Conservation (phyloP, 305 asterid species). For the Ilex paraguariensis region DNA sequence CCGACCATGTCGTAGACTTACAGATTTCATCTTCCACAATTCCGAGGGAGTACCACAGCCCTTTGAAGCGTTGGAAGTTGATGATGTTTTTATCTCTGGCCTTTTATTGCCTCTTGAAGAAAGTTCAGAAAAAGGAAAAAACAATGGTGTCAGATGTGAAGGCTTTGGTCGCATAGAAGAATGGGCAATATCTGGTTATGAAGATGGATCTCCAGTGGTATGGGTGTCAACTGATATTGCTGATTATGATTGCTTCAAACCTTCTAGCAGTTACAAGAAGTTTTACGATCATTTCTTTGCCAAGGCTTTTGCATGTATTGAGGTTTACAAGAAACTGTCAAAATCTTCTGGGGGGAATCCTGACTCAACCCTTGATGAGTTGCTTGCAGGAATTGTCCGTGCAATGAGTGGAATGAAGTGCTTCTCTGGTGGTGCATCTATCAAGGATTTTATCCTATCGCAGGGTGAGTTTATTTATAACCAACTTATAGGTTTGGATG, state of each 20-base stretch:
- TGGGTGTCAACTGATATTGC: conserved; percentile 85
- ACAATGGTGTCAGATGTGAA: conserved; percentile 62
- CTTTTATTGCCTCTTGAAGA: conserved; percentile 71
- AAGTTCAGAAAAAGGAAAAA: conserved; percentile 48
- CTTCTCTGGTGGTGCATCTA: conserved; percentile 61
- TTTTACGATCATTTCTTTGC: conserved; percentile 74
- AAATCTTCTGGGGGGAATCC: conserved; percentile 63
- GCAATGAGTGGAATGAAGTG: conserved; percentile 70
- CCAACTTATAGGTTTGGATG: conserved; percentile 87
- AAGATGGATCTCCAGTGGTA: conserved; percentile 79
- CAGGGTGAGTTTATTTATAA: conserved; percentile 84
- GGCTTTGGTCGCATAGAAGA: conserved; percentile 94
- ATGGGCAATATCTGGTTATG: conserved; percentile 97
- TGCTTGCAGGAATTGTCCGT: conserved; percentile 89
- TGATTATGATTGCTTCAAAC: conserved; percentile 87
- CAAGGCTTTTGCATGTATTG: conserved; percentile 76
- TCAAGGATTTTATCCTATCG: conserved; percentile 74
- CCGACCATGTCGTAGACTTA: conserved; percentile 74
- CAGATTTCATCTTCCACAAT: conserved; percentile 69
- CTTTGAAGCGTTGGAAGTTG: conserved; percentile 81
- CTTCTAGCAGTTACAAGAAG: conserved; percentile 71
- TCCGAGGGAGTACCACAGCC: conserved; percentile 68
- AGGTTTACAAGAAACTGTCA: conserved; percentile 73
- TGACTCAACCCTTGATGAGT: conserved; percentile 66
- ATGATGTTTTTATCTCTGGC: conserved; percentile 74